phyloP scores from a whole-genome alignment of 768 basidiomycete genomes.

The Lactarius sp. region DNA sequence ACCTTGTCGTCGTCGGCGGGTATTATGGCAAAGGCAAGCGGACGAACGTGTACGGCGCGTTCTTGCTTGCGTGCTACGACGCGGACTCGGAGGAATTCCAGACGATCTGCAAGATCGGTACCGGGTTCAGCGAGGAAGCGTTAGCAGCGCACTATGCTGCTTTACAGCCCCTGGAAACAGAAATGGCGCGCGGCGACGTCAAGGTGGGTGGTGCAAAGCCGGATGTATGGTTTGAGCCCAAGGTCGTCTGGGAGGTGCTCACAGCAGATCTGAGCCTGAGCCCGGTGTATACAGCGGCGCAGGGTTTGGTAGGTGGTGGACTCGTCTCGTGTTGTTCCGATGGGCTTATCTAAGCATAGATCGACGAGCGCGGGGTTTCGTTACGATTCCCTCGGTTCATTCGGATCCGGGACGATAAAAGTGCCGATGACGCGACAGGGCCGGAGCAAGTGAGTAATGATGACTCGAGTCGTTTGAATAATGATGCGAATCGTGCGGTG shows the following conservation, averaged over 20 bases:
- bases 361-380: slow-evolving; percentile 89
- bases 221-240: slow-evolving; percentile 97
- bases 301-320: slow-evolving; percentile 66
- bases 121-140: slow-evolving; percentile 93
- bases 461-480: slow-evolving; percentile 1
- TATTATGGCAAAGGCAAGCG: slow-evolving; percentile 98
- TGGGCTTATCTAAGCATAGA: slow-evolving; percentile 38
- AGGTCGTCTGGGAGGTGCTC: slow-evolving; percentile 96
- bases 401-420: slow-evolving; percentile 88
- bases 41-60: slow-evolving; percentile 95
- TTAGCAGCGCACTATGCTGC: slow-evolving; percentile 75
- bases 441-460: slow-evolving; percentile 71
- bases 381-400: slow-evolving; percentile 95
- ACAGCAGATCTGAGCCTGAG: slow-evolving; percentile 96
- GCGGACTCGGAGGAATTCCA: slow-evolving; percentile 91
- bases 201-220: slow-evolving; percentile 92
- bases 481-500: slow-evolving; percentile 18
- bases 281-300: slow-evolving; percentile 92
- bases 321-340: neutral
- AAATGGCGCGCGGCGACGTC: slow-evolving; percentile 72
- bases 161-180: slow-evolving; percentile 71
- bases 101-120: slow-evolving; percentile 98
- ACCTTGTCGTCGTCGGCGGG: slow-evolving; percentile 95
- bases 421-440: slow-evolving; percentile 85
- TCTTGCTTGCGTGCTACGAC: slow-evolving; percentile 96